phyloP scores from a whole-genome alignment of 2,329 filamentous ascomycete genomes.

The Lasiodiplodia sp. region DNA sequence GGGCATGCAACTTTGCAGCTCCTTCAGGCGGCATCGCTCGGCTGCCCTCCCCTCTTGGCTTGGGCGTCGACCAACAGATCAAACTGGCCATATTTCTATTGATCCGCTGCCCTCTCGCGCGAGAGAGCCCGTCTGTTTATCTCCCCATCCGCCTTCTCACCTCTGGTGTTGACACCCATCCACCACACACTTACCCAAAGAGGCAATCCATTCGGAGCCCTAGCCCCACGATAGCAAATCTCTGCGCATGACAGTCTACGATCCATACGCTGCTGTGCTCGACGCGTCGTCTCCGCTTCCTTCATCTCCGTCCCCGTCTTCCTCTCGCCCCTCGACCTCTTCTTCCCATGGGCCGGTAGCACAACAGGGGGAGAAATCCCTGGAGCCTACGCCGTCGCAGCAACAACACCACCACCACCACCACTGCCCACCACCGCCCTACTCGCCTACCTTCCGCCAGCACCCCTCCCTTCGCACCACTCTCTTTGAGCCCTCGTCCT shows the following conservation, averaged over 20 bases:
- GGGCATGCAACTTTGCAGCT: neutral
- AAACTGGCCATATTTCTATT: slow-evolving; percentile 10
- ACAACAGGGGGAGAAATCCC: neutral
- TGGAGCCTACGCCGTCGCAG: neutral
- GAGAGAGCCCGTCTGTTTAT: neutral
- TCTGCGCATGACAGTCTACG: slow-evolving; percentile 27
- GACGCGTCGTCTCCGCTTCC: slow-evolving; percentile 12
- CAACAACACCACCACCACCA: neutral
- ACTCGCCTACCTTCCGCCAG: slow-evolving; percentile 13
- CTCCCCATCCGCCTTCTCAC: neutral
- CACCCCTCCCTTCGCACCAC: slow-evolving; percentile 24
- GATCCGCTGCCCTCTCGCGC: neutral
- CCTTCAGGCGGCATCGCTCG: neutral
- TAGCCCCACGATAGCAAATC: neutral
- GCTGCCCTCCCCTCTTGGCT: slow-evolving; percentile 7
- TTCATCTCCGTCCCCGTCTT: neutral
- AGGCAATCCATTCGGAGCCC: neutral
- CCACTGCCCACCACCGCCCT: neutral
- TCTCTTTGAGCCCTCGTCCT: slow-evolving; percentile 20
- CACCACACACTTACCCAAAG: slow-evolving; percentile 2
- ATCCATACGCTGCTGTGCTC: slow-evolving; percentile 24
- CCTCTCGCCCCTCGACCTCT: slow-evolving; percentile 10
- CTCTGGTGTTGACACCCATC: neutral
- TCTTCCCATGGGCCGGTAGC: slow-evolving; percentile 5
- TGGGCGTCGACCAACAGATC: neutral